A percentile compares a stretch with the other conserved stretches of the same genome.
Evolutionary conservation across 306 rosid genomes (phyloP).

Genomic region (Trifolium dubium): DNA sequence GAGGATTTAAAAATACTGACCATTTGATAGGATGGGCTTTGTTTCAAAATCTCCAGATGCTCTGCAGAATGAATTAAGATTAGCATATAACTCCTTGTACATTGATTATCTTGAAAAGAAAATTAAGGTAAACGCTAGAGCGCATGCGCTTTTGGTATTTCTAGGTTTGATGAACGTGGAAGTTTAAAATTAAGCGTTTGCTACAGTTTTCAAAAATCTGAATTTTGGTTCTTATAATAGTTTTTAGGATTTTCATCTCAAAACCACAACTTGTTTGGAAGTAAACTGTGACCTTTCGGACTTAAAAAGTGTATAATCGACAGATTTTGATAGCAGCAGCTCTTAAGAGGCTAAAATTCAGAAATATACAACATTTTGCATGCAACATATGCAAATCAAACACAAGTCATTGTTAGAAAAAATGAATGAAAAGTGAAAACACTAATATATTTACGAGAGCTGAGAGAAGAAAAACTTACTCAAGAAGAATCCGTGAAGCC

Average conservation of each 20-base stretch:
- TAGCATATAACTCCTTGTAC: constrained; percentile 19
- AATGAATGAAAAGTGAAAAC: not conserved
- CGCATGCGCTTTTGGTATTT: constrained; percentile 9
- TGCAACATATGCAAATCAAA: constrained; percentile 7
- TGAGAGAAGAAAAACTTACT: constrained; percentile 49
- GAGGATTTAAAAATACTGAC: constrained; percentile 60
- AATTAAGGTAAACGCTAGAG: constrained; percentile 1
- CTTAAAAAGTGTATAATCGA: not conserved
- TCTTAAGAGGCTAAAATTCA: constrained; percentile 16
- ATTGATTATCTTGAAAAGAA: constrained; percentile 13
- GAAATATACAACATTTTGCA: constrained; percentile 14
- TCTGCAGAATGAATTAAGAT: constrained; percentile 55
- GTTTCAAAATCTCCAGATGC: constrained; percentile 62
- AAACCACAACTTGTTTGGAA: not conserved
- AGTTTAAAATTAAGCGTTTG: not conserved
- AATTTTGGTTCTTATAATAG: not conserved
- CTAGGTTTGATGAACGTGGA: not conserved
- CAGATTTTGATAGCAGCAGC: constrained; percentile 8
- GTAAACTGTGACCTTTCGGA: constrained; percentile 1
- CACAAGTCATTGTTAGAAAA: constrained; percentile 12
- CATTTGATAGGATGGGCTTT: constrained; percentile 74
- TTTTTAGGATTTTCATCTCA: not conserved
- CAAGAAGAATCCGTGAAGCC: constrained; percentile 76
- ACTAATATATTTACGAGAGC: not conserved
- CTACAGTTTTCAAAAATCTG: constrained; percentile 6